phyloP scores from a whole-genome alignment of 805 yeast species.

The Pichia insulana region DNA sequence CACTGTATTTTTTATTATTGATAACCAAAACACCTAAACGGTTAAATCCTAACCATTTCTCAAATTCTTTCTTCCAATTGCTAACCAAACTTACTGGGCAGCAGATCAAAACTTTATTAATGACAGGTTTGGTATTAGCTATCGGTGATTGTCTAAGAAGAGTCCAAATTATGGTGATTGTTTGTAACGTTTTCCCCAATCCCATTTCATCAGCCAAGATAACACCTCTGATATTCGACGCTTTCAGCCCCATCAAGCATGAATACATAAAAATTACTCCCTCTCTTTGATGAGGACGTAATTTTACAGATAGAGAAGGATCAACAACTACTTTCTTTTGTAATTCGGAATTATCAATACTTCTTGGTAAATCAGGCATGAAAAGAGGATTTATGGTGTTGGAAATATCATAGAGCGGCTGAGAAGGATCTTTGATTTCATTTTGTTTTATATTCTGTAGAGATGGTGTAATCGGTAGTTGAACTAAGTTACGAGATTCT shows the following conservation, averaged over 20 bases:
- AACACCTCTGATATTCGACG: slow-evolving; percentile 53
- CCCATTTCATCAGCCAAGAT: slow-evolving; percentile 98
- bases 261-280: slow-evolving; percentile 79
- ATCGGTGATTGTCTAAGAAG: slow-evolving; percentile 57
- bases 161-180: slow-evolving; percentile 81
- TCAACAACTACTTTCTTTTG: slow-evolving; percentile 47
- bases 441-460: not conserved
- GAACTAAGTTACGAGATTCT: too few species aligned
- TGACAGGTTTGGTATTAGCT: slow-evolving; percentile 27
- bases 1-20: slow-evolving; percentile 39
- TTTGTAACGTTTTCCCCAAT: slow-evolving; percentile 79
- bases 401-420: slow-evolving; percentile 34
- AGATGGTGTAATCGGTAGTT: not conserved
- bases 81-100: slow-evolving; percentile 86
- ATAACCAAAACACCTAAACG: slow-evolving; percentile 60
- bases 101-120: slow-evolving; percentile 60
- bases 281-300: slow-evolving; percentile 82
- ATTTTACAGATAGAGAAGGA: slow-evolving; percentile 38
- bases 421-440: slow-evolving; percentile 1
- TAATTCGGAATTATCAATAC: slow-evolving; percentile 8
- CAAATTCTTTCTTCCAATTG: slow-evolving; percentile 85
- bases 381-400: slow-evolving; percentile 30
- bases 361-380: slow-evolving; percentile 27
- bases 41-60: slow-evolving; percentile 73
- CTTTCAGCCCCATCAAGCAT: slow-evolving; percentile 65